phyloP scores from a whole-genome alignment of 23 red algal species.

The Agarophyton chilense region DNA sequence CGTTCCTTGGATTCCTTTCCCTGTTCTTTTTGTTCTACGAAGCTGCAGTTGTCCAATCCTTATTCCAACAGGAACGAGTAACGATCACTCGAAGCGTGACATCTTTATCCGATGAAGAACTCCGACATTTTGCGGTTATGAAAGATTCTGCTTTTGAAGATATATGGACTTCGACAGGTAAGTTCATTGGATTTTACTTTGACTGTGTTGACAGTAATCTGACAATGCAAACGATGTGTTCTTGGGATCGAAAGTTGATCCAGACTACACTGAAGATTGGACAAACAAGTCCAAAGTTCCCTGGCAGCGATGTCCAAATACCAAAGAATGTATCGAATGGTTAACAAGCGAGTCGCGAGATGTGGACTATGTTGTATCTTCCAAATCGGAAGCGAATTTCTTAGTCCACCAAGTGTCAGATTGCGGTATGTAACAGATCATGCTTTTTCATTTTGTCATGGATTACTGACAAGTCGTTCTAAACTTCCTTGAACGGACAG shows the following conservation, averaged over 20 bases:
- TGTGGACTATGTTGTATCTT: constrained; percentile 33
- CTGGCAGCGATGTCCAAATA: constrained; percentile 24
- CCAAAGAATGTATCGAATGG: constrained; percentile 21
- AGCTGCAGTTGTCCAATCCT: constrained; percentile 34
- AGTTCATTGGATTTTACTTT: too few species aligned
- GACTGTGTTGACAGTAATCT: too few species aligned
- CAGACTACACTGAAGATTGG: not conserved
- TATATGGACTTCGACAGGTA: constrained; percentile 41
- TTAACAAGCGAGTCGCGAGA: not conserved
- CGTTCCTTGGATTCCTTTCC: not conserved
- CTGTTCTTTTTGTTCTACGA: constrained; percentile 50
- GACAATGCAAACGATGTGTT: not conserved
- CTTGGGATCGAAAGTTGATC: not conserved
- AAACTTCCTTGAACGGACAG: not conserved
- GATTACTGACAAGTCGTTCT: too few species aligned
- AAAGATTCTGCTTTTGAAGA: constrained; percentile 30
- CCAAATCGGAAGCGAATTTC: constrained; percentile 19
- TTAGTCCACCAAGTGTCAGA: not conserved
- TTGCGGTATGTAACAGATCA: constrained; percentile 20
- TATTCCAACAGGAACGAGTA: constrained; percentile 23
- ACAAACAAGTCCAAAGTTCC: constrained; percentile 7
- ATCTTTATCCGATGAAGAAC: not conserved
- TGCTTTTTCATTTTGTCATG: too few species aligned
- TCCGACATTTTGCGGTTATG: constrained; percentile 51
- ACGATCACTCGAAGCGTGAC: not conserved